Conservation (phyloP, 768 basidiomycete species). For the Sporobolomyces pararoseus region DNA sequence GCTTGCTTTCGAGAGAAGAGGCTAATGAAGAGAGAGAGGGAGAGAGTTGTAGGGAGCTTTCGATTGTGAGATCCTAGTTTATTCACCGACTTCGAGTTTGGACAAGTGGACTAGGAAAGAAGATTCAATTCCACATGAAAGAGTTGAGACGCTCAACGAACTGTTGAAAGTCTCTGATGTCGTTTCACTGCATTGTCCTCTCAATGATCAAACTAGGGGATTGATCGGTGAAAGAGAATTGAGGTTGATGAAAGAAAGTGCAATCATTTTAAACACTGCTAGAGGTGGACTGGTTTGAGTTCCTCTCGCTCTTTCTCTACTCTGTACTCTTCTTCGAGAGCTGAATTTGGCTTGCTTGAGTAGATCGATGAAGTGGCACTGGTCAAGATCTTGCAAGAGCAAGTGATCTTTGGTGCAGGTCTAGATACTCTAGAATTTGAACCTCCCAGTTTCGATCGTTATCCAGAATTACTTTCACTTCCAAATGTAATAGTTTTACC, state of each 20-base stretch:
- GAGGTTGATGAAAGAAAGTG: constrained; percentile 57
- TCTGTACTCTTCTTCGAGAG: no score
- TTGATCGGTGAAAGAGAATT: constrained; percentile 57
- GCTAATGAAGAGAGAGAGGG: no score
- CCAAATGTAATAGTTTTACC: constrained; percentile 31
- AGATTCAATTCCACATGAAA: constrained; percentile 46
- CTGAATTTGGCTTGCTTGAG: no score
- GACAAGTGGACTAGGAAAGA: constrained; percentile 56
- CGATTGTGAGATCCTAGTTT: constrained; percentile 60
- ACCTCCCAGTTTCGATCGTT: constrained; percentile 56
- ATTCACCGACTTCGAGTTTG: constrained; percentile 62
- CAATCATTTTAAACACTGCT: constrained; percentile 64
- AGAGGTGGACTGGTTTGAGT: constrained; percentile 56
- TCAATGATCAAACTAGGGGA: constrained; percentile 56
- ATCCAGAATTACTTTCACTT: constrained; percentile 9
- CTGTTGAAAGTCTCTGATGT: constrained; percentile 60
- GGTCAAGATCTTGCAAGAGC: constrained; percentile 54
- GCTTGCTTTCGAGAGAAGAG: background rate
- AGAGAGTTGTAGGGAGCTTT: constrained; percentile 53
- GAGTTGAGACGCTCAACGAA: constrained; percentile 55
- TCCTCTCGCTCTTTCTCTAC: no score
- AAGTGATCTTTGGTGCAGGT: constrained; percentile 59
- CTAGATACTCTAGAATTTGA: constrained; percentile 65
- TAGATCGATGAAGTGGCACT: constrained; percentile 57
- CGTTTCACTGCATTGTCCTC: constrained; percentile 61